Evolutionary conservation across 306 rosid species (phyloP).

Genomic region (Rosa rugosa): DNA sequence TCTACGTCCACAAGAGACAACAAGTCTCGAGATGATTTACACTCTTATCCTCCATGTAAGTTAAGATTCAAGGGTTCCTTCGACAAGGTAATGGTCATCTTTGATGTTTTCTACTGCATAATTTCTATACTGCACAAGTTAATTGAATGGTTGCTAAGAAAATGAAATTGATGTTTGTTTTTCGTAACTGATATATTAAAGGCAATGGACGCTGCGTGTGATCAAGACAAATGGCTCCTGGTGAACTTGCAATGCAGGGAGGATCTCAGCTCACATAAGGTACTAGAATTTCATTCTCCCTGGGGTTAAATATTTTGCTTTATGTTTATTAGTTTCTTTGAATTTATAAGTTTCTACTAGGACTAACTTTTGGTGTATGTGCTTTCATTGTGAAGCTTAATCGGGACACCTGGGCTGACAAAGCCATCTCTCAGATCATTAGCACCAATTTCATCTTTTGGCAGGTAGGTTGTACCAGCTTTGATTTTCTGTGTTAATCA

Average conservation of each 20-base stretch:
- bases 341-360: background rate
- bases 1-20: background rate
- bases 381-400: constrained; percentile 63
- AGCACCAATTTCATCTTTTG: constrained; percentile 81
- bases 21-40: too few relatives aligned
- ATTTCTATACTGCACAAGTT: background rate
- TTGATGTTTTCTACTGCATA: background rate
- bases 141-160: background rate
- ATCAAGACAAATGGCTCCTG: constrained; percentile 77
- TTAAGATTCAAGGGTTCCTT: constrained; percentile 74
- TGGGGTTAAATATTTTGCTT: background rate
- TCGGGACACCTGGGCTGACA: constrained; percentile 89
- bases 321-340: background rate
- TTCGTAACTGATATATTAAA: constrained; percentile 25
- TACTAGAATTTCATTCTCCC: constrained; percentile 17
- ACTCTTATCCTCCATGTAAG: constrained; percentile 70
- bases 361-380: constrained; percentile 5
- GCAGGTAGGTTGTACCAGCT: constrained; percentile 65
- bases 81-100: constrained; percentile 58
- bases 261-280: constrained; percentile 93
- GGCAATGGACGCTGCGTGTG: constrained; percentile 74
- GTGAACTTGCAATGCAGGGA: constrained; percentile 84
- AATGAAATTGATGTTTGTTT: constrained; percentile 2
- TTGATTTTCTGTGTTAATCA: background rate
- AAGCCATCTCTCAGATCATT: constrained; percentile 87